These are phyloP conservation scores for Heritiera littoralis DNA, from an alignment of 345 rosid genomes.

Conservation along the genomic window DNA sequence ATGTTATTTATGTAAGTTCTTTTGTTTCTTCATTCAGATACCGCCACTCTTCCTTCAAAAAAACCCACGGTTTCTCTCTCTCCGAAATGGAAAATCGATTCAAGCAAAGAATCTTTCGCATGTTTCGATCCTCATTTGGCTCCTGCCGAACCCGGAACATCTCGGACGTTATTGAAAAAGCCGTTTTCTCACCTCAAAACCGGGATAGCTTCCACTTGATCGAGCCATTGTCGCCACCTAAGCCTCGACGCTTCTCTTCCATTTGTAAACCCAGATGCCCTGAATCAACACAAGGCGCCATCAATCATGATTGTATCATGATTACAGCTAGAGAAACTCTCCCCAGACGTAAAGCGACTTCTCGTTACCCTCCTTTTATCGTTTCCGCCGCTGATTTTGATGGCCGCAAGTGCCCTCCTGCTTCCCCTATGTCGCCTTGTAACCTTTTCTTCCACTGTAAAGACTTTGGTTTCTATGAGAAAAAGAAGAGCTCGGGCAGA, in stretches of 20 bases:
- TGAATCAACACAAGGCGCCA: conserved; percentile 16
- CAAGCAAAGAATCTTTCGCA: conserved; percentile 60
- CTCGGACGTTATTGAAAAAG: conserved; percentile 57
- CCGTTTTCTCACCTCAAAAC: conserved; percentile 35
- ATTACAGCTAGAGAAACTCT: conserved; percentile 17
- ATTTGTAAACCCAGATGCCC: conserved; percentile 43
- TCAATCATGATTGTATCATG: conserved; percentile 36
- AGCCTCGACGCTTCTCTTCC: conserved; percentile 41
- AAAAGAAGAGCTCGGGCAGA: conserved; percentile 26
- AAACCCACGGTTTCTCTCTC: not conserved
- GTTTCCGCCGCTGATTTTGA: not conserved
- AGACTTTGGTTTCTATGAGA: conserved; percentile 35
- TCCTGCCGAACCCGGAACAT: conserved; percentile 61
- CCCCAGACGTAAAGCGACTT: conserved; percentile 34
- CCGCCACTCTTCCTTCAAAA: not conserved
- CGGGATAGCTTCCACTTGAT: conserved; percentile 10
- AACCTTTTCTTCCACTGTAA: conserved; percentile 30
- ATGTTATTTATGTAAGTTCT: not conserved
- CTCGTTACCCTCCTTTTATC: conserved; percentile 31
- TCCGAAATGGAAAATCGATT: conserved; percentile 59
- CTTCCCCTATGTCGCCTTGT: conserved; percentile 41
- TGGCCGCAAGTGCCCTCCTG: conserved; percentile 41
- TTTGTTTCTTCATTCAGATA: not conserved
- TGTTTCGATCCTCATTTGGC: conserved; percentile 60
- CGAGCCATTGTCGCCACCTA: conserved; percentile 26